These are phyloP conservation scores for Ophiostoma ulmi DNA, from an alignment of 2,329 filamentous ascomycete genomes.

Conservation along the genomic window DNA sequence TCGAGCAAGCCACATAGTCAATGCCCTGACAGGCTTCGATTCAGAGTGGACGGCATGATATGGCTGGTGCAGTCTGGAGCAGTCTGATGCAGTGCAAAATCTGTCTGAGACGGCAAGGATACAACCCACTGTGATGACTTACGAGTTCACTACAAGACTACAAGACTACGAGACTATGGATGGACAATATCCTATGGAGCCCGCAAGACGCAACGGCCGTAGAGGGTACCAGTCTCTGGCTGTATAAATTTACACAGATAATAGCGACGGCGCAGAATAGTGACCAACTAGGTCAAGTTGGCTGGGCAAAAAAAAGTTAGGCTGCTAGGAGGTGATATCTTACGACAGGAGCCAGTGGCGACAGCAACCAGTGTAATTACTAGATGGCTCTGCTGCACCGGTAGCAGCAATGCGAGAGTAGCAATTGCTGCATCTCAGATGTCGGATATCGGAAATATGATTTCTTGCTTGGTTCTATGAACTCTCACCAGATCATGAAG, in stretches of 20 bases:
- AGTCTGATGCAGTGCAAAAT: background rate
- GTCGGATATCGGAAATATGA: background rate
- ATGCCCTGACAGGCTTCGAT: background rate
- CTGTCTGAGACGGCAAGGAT: background rate
- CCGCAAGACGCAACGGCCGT: conserved; percentile 1
- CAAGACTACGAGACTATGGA: background rate
- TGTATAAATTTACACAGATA: background rate
- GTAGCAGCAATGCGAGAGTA: background rate
- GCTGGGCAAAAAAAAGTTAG: background rate
- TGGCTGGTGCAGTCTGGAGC: background rate
- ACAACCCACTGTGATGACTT: background rate
- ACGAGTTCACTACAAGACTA: background rate
- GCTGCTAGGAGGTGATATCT: background rate
- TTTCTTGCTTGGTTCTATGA: background rate
- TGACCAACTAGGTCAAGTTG: background rate
- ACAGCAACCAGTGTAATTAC: background rate
- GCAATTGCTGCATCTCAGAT: background rate
- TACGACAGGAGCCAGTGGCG: background rate
- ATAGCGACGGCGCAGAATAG: background rate
- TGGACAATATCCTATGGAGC: background rate
- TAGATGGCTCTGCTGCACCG: too few species aligned
- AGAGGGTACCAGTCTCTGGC: conserved; percentile 1
- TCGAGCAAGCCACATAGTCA: background rate
- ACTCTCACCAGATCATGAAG: background rate
- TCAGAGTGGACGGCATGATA: background rate